Base-by-base conservation (phyloP, 148 eudicot species). In the Rhododendron ovatum region DNA sequence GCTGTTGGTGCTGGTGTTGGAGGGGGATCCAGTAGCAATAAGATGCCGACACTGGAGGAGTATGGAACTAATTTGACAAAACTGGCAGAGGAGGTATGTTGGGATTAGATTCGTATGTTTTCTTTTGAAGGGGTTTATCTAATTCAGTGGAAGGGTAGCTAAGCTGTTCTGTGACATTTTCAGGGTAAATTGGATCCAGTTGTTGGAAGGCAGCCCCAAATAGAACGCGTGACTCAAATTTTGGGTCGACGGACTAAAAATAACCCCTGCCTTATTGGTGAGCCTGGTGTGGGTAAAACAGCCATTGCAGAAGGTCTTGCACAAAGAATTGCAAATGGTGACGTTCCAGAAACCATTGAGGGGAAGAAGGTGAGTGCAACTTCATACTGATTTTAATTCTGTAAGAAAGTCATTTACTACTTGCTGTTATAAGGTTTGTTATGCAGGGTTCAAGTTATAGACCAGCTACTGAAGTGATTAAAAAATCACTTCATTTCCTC, bases 261-360 rank as follows among this genome's bases (percentile, higher is more conserved):
- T 77, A 96, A 96, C 77, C 99, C 99, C 20, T 96, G 99, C 89
- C 98, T 96, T 78, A 94, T 95, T 89, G 98, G 99, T 78, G 98
- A 96, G 85, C 99, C 99, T 33, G 98, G 99, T 87, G 98, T 96
- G 73, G 99, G 98, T 18, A 96, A 96, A 91, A 96, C 99, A 51
- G 97, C 98, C 4, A 94, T 96, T 87, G 99, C 98, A 3, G 98
- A 96, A 89, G 99, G 99, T 67, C 97, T 96, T 30, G 99, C 99
- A 59, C 99, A 94, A 89, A 90, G 95, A 86, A 96, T 96, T 83
- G 96, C 98, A 24, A 91, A 28, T 45, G 98, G 97, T 53, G 98
- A 96, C 91, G 98, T 96, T 89, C 99, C 98, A 55, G 99, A 96
- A 91, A 95, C 98, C 37, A 91, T 96, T 47, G 98, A 95, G 86